phyloP scores from a whole-genome alignment of 306 rosid species.

The Lathyrus aphaca region DNA sequence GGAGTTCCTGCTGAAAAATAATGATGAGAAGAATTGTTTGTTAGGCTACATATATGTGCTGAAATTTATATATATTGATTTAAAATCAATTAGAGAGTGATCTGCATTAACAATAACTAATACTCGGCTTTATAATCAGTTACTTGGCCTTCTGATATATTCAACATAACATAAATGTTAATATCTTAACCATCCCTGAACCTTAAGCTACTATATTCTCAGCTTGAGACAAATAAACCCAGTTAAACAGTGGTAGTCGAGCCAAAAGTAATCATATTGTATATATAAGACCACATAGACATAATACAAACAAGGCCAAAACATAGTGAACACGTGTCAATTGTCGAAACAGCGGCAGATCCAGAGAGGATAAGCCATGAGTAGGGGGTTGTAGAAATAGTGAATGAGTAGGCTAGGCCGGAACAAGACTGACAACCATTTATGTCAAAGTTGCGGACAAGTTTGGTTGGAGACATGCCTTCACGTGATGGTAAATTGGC shows the following conservation, averaged over 20 bases:
- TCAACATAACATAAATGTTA: conserved; percentile 6
- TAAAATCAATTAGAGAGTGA: neutral
- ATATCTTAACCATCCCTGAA: neutral
- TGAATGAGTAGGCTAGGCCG: neutral
- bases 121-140: conserved; percentile 25
- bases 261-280: conserved; percentile 2
- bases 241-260: neutral
- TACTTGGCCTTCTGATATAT: neutral
- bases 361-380: conserved; percentile 6
- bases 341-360: neutral
- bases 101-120: neutral
- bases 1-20: conserved; percentile 29
- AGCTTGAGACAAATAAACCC: conserved; percentile 13
- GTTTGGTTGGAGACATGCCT: neutral
- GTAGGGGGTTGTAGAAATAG: neutral
- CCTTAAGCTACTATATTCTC: conserved; percentile 12
- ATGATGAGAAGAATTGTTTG: neutral
- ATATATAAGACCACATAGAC: conserved; percentile 2
- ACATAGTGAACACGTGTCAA: neutral
- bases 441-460: conserved; percentile 7
- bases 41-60: conserved; percentile 10
- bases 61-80: conserved; percentile 22
- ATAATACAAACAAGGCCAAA: neutral
- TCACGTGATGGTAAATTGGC: neutral
- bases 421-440: neutral